Conservation (phyloP, 129 eudicot genomes). For the Heracleum sosnowskyi region DNA sequence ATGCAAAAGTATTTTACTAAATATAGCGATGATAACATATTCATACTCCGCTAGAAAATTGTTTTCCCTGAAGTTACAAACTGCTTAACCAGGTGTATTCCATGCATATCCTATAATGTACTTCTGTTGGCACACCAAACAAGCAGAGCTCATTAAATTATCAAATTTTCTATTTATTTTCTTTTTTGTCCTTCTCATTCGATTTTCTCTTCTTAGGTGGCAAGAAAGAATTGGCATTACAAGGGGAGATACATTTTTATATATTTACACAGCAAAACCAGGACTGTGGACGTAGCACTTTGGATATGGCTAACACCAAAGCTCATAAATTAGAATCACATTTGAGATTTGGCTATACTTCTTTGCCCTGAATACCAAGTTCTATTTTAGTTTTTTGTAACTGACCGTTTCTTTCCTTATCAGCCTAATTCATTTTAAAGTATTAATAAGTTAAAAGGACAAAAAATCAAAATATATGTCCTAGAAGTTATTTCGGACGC, state of each 20-base stretch:
- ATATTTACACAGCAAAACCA: not conserved
- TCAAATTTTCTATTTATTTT: not conserved
- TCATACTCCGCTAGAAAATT: too few species aligned
- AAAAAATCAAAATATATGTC: too few species aligned
- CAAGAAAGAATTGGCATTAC: not conserved
- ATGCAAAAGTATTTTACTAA: too few species aligned
- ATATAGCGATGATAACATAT: too few species aligned
- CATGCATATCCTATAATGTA: not conserved
- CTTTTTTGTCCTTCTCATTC: not conserved
- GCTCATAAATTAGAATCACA: not conserved
- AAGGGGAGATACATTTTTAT: too few species aligned
- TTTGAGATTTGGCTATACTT: not conserved
- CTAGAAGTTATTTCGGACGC: too few species aligned
- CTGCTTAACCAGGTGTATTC: not conserved
- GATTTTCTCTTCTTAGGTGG: not conserved
- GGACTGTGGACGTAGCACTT: not conserved
- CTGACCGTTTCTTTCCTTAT: not conserved
- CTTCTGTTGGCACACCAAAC: not conserved
- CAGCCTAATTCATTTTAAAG: not conserved
- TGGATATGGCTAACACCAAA: not conserved
- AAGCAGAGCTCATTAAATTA: not conserved
- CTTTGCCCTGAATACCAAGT: not conserved
- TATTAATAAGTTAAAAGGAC: not conserved
- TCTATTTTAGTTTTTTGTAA: not conserved
- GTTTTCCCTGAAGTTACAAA: not conserved